A percentile compares a stretch with the other conserved stretches of the same genome.
phyloP scores from a whole-genome alignment of 768 basidiomycete species.

The Mycena pura region DNA sequence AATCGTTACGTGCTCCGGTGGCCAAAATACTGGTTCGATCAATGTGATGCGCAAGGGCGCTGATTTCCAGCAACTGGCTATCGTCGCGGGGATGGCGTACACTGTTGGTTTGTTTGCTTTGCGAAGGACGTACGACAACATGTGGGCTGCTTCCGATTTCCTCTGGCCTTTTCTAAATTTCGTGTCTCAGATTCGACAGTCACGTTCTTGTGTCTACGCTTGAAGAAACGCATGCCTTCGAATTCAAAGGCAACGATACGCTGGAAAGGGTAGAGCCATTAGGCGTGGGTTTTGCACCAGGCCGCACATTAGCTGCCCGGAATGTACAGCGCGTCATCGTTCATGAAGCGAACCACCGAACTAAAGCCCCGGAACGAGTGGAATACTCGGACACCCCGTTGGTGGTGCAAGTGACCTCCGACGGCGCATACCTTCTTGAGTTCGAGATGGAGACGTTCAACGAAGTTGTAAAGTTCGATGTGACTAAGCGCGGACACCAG shows the following conservation, averaged over 20 bases:
- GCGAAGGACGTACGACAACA: conserved; percentile 50
- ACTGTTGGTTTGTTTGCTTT: conserved; percentile 72
- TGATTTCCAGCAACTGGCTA: conserved; percentile 71
- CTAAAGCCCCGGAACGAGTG: conserved; percentile 4
- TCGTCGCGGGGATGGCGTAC: conserved; percentile 60
- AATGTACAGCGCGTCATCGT: conserved; percentile 47
- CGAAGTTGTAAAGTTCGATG: conserved; percentile 48
- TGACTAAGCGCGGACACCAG: conserved; percentile 29
- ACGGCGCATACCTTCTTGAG: conserved; percentile 61
- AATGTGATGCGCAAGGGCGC: conserved; percentile 84
- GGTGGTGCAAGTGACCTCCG: conserved; percentile 76
- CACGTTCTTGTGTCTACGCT: conserved; percentile 69
- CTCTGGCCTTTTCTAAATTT: neutral
- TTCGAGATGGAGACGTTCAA: conserved; percentile 55
- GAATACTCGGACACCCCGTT: conserved; percentile 56
- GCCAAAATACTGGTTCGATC: conserved; percentile 75
- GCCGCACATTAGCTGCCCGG: conserved; percentile 66
- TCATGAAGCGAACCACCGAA: neutral
- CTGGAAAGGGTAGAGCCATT: conserved; percentile 45
- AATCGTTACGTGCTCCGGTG: conserved; percentile 88
- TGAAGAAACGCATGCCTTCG: conserved; percentile 59
- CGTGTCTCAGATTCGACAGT: conserved; percentile 52
- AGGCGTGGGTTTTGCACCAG: conserved; percentile 51
- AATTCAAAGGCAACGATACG: conserved; percentile 53
- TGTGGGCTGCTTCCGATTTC: conserved; percentile 46